These are phyloP conservation scores for Aureobasidium sp. DNA, from an alignment of 2,329 filamentous ascomycete genomes.

Conservation along the genomic window DNA sequence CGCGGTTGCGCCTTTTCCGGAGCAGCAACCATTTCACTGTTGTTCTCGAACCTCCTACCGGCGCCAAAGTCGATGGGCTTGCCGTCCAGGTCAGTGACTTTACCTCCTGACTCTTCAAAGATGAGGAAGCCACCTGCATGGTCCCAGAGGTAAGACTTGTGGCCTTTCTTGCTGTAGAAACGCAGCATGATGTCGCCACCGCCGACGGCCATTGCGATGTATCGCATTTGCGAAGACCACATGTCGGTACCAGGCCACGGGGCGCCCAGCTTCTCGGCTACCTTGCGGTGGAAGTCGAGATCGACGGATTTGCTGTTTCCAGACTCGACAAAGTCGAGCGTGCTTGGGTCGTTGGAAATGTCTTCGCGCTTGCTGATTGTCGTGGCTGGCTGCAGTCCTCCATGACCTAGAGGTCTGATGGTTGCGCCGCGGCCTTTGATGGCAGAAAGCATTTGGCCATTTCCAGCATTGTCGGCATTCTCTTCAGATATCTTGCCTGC, in stretches of 20 bases:
- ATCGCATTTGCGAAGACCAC: slow-evolving; percentile 48
- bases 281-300: slow-evolving; percentile 25
- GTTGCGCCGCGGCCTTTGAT: slow-evolving; percentile 39
- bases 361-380: slow-evolving; percentile 23
- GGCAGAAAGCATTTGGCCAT: slow-evolving; percentile 40
- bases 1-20: slow-evolving; percentile 29
- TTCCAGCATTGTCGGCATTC: slow-evolving; percentile 40
- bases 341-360: not conserved
- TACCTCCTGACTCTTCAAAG: slow-evolving; percentile 42
- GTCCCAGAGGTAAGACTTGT: slow-evolving; percentile 47
- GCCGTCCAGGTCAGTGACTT: slow-evolving; percentile 44
- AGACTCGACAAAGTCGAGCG: slow-evolving; percentile 11
- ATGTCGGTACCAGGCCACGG: slow-evolving; percentile 43
- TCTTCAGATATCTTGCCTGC: slow-evolving; percentile 37
- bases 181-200: slow-evolving; percentile 43
- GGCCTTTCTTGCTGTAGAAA: slow-evolving; percentile 35
- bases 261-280: slow-evolving; percentile 32
- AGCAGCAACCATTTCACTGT: slow-evolving; percentile 36
- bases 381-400: slow-evolving; percentile 38
- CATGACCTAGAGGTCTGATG: slow-evolving; percentile 54
- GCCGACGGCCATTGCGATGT: slow-evolving; percentile 44
- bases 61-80: slow-evolving; percentile 40
- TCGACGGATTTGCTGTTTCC: slow-evolving; percentile 8
- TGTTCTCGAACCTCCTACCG: slow-evolving; percentile 33
- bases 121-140: slow-evolving; percentile 47